Evolutionary conservation across 768 basidiomycete species (phyloP).

Genomic region (Nevesoporus exiguus): DNA sequence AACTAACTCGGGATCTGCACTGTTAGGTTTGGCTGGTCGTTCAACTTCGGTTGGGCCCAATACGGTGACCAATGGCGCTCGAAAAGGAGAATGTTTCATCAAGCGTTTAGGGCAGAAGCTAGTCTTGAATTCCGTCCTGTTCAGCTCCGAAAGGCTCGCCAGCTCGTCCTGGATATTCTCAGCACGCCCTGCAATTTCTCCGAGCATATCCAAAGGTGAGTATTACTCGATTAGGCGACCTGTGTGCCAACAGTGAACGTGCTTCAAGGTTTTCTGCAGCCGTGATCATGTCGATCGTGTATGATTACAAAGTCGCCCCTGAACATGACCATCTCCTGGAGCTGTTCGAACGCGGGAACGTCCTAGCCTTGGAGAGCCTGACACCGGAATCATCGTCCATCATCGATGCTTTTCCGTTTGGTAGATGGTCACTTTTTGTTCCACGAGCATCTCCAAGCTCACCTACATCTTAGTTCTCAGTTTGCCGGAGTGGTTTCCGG

Average conservation of each 20-base stretch:
- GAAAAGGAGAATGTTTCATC: conserved; percentile 23
- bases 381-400: conserved; percentile 12
- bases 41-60: conserved; percentile 14
- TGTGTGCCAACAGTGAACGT: neutral
- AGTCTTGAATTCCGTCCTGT: conserved; percentile 8
- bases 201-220: conserved; percentile 10
- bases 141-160: conserved; percentile 20
- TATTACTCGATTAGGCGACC: neutral
- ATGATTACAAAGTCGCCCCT: conserved; percentile 36
- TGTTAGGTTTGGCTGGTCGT: conserved; percentile 22
- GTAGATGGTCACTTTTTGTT: conserved; percentile 1
- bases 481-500: conserved; percentile 26
- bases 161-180: conserved; percentile 20
- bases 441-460: neutral
- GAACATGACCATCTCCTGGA: conserved; percentile 37
- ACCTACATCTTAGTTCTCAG: conserved; percentile 15
- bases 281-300: conserved; percentile 39
- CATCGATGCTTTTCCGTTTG: conserved; percentile 19
- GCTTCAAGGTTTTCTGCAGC: conserved; percentile 31
- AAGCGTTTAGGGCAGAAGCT: conserved; percentile 21
- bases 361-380: conserved; percentile 10
- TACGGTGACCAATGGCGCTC: conserved; percentile 26
- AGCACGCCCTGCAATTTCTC: neutral
- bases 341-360: conserved; percentile 34
- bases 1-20: neutral